phyloP scores from a whole-genome alignment of 2,329 filamentous ascomycete species.

The Harringtonia lauricola region DNA sequence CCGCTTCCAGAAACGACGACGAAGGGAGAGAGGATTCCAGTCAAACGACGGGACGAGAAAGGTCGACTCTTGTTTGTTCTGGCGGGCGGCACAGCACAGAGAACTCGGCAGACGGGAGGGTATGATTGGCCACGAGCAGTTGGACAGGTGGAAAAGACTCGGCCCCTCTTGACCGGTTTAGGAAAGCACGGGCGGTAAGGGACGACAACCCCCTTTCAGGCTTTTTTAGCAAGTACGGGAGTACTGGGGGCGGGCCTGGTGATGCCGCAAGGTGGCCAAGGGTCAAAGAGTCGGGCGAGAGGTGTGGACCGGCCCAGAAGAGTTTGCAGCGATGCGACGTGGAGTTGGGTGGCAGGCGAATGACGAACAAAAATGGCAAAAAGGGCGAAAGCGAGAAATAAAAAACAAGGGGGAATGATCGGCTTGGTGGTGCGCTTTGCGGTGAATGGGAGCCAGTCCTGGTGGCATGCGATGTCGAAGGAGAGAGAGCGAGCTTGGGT shows the following conservation, averaged over 20 bases:
- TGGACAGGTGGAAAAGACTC: background rate
- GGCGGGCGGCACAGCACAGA: background rate
- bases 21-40: background rate
- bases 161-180: conserved; percentile 11
- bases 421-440: too few relatives aligned
- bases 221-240: conserved; percentile 2
- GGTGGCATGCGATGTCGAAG: background rate
- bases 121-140: conserved; percentile 7
- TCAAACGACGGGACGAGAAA: conserved; percentile 2
- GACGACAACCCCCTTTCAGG: conserved; percentile 2
- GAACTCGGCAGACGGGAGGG: background rate
- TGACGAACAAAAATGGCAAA: background rate
- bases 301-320: too few relatives aligned
- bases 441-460: background rate
- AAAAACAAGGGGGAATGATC: background rate
- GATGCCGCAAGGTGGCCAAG: conserved; percentile 1
- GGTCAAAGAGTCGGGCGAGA: background rate
- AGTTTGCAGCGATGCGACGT: conserved; percentile 1
- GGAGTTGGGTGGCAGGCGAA: background rate
- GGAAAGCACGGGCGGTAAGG: conserved; percentile 13
- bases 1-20: conserved; percentile 1
- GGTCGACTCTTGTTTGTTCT: too few relatives aligned
- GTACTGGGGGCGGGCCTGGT: conserved; percentile 1
- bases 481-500: background rate
- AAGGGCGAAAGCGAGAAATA: background rate